These are phyloP conservation scores for Blastobotrys attinorum DNA, from an alignment of 805 yeast genomes.

Conservation along the genomic window DNA sequence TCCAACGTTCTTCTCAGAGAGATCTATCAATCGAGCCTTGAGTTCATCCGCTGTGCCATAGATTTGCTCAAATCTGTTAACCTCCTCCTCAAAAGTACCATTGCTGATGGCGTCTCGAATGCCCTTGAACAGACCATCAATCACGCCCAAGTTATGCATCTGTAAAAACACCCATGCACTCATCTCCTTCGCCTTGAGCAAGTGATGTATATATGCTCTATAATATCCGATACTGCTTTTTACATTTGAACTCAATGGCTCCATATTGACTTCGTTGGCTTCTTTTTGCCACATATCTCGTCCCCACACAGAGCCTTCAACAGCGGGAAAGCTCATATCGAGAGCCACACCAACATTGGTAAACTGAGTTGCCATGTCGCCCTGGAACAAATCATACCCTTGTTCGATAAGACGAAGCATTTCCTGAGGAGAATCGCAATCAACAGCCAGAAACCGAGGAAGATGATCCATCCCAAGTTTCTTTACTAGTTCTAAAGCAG, in stretches of 20 bases:
- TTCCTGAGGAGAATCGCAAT: constrained; percentile 27
- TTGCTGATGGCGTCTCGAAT: constrained; percentile 24
- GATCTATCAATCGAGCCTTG: constrained; percentile 9
- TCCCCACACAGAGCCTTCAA: constrained; percentile 11
- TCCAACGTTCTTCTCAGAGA: constrained; percentile 8
- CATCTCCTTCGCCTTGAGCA: constrained; percentile 36
- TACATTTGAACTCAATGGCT: constrained; percentile 19
- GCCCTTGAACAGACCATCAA: constrained; percentile 25
- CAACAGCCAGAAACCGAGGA: constrained; percentile 16
- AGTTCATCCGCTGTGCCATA: constrained; percentile 17
- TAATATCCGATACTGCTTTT: constrained; percentile 14
- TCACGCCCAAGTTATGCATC: constrained; percentile 30
- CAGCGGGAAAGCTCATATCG: constrained; percentile 20
- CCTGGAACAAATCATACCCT: constrained; percentile 31
- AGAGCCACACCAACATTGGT: constrained; percentile 35
- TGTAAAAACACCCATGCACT: constrained; percentile 35
- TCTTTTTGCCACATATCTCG: constrained; percentile 27
- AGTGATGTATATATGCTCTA: constrained; percentile 36
- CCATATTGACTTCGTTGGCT: constrained; percentile 25
- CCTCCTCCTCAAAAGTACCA: constrained; percentile 25
- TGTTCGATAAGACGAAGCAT: constrained; percentile 22
- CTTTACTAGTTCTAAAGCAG: background rate
- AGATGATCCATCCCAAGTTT: constrained; percentile 8
- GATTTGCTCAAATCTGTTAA: constrained; percentile 11
- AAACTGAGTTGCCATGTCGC: constrained; percentile 23